Conservation (phyloP, 805 yeast species). For the Wickerhamiella musiphila region DNA sequence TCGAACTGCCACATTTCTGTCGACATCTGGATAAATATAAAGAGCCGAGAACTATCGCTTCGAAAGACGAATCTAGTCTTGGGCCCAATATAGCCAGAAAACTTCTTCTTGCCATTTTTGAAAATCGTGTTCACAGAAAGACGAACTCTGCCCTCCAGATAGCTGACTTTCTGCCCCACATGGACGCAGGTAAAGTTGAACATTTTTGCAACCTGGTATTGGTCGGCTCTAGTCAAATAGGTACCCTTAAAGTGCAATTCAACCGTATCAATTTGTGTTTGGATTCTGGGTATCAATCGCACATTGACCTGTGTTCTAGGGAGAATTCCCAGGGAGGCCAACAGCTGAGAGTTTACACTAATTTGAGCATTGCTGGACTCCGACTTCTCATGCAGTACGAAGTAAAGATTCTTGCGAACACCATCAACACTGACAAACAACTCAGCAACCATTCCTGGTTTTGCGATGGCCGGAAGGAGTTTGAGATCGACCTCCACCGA, state of each 20-base stretch:
- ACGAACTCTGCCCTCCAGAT: conserved; percentile 39
- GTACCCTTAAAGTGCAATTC: conserved; percentile 71
- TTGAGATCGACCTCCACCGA: conserved; percentile 46
- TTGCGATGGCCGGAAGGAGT: conserved; percentile 38
- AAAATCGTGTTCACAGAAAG: conserved; percentile 47
- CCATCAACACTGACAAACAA: conserved; percentile 20
- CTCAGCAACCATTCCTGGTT: conserved; percentile 66
- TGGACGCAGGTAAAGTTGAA: conserved; percentile 50
- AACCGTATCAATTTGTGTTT: conserved; percentile 60
- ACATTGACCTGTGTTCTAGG: conserved; percentile 52
- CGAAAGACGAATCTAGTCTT: conserved; percentile 71
- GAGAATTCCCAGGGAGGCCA: conserved; percentile 35
- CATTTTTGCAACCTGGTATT: conserved; percentile 66
- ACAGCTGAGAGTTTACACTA: conserved; percentile 10
- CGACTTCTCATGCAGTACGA: conserved; percentile 12
- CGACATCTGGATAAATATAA: conserved; percentile 74
- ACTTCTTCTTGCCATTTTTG: conserved; percentile 46
- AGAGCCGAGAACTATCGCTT: conserved; percentile 74
- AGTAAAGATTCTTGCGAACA: conserved; percentile 15
- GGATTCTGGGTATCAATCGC: conserved; percentile 17
- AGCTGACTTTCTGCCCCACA: conserved; percentile 44
- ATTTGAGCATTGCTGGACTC: conserved; percentile 10
- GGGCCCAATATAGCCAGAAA: conserved; percentile 58
- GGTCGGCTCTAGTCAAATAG: conserved; percentile 71
- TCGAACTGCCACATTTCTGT: conserved; percentile 98